Evolutionary conservation across 345 rosid genomes (phyloP), one percentile per base, ranked within the genome.

Genomic region (Populus nigra): DNA sequence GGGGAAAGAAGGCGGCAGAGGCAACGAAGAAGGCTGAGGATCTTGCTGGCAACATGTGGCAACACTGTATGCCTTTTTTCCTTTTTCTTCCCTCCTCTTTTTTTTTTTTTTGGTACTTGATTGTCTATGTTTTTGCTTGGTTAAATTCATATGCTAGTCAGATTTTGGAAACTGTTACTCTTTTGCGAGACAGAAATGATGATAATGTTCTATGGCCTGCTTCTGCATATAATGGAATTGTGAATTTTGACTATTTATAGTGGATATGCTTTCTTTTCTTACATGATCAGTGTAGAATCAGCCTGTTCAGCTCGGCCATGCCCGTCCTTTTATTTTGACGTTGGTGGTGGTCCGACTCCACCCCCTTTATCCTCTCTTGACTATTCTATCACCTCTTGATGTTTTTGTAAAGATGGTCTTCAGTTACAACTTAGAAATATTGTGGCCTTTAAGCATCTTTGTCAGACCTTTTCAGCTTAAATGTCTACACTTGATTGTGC

Each of bases 31-130:
- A 87, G 82, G 97, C 94, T 0, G 93, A 91, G 85, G 99, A 92
- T 85, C 93, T 94, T 81, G 95, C 98, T 74, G 98, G 94, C 65
- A 90, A 91, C 78, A 81, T 91, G 87, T 93, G 97, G 97, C 97
- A 94, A 65, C 97, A 93, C 86, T 71, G 97, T 94, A 81, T 83
- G 84, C 68, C 27, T 71, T 49, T 35, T 38, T 38, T 8, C 41
- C 3, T 61, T 49, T n/a, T 39, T 47, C 33, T 8, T 18, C 16
- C 29, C 8, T 35, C 16, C 23, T 39, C 27, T 27, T 27, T 36
- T 68, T 45, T 5, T 65, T 4, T 22, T 29, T 22, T 5, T 22
- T 2, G 20, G 17, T 18, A 33, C 29, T 49, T 71, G 15, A 50
- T 61, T 62, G 8, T 53, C 23, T 53, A 33, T 31, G 18, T 12